Evolutionary conservation across 2,329 filamentous ascomycete genomes (phyloP).

Genomic region (Penicillium sp.): DNA sequence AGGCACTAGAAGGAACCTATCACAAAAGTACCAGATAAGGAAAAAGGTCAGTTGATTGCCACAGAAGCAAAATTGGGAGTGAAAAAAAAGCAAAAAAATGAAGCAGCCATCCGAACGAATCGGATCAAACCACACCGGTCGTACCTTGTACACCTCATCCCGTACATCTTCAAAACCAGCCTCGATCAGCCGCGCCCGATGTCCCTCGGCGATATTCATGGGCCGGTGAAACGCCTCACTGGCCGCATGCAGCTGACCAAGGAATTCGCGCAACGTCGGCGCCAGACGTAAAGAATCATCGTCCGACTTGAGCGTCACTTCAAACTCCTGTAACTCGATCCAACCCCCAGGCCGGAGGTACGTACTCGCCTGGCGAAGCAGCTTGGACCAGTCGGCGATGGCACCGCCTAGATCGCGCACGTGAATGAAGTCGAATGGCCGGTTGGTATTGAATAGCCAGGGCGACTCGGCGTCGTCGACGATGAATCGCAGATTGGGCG

Average conservation of each 20-base stretch:
- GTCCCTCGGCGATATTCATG: slow-evolving; percentile 39
- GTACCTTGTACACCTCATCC: slow-evolving; percentile 51
- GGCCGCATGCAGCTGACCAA: slow-evolving; percentile 31
- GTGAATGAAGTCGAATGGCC: slow-evolving; percentile 39
- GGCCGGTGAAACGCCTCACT: slow-evolving; percentile 38
- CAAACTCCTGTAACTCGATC: slow-evolving; percentile 52
- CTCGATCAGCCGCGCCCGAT: slow-evolving; percentile 51
- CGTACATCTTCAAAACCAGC: slow-evolving; percentile 60
- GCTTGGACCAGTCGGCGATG: slow-evolving; percentile 34
- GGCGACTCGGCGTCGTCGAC: slow-evolving; percentile 39
- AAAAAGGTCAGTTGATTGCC: background rate
- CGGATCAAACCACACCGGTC: background rate
- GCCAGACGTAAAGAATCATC: slow-evolving; percentile 34
- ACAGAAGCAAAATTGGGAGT: background rate
- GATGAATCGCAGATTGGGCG: slow-evolving; percentile 39
- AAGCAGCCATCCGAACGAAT: background rate
- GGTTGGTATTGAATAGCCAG: slow-evolving; percentile 32
- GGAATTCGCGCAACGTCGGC: slow-evolving; percentile 31
- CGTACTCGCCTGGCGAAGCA: slow-evolving; percentile 27
- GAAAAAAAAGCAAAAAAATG: background rate
- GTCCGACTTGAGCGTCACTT: slow-evolving; percentile 34
- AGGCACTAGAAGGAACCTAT: slow-evolving; percentile 53
- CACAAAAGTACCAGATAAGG: background rate
- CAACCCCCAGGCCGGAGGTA: slow-evolving; percentile 55
- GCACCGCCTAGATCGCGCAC: slow-evolving; percentile 38